These are phyloP conservation scores for Cyberlindnera veronae DNA, from an alignment of 805 yeast genomes.

Conservation along the genomic window DNA sequence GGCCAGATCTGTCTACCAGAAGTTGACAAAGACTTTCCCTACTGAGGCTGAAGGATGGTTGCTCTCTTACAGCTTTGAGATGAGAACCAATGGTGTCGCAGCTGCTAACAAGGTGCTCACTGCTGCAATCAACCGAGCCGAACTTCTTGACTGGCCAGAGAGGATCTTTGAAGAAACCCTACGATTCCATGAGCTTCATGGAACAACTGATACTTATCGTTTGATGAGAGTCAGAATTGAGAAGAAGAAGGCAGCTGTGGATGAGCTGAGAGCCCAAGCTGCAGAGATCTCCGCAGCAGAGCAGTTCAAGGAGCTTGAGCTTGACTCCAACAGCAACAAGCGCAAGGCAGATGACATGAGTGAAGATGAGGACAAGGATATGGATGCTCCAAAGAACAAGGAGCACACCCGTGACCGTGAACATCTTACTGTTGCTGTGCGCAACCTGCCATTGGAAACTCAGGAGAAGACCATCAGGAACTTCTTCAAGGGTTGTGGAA, in stretches of 20 bases:
- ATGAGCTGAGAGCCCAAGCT: conserved; percentile 12
- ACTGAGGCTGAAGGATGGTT: conserved; percentile 48
- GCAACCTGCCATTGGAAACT: conserved; percentile 39
- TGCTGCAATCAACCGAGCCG: conserved; percentile 30
- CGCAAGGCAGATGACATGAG: conserved; percentile 13
- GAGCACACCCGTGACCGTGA: conserved; percentile 50
- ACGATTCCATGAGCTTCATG: conserved; percentile 34
- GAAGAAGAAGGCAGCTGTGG: conserved; percentile 17
- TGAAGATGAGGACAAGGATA: conserved; percentile 1
- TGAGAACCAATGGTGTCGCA: conserved; percentile 25
- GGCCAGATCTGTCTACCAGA: conserved; percentile 23
- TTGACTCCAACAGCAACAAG: conserved; percentile 10
- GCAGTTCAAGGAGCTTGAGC: conserved; percentile 3
- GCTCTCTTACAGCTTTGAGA: conserved; percentile 39
- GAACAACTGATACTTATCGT: conserved; percentile 27
- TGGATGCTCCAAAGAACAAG: background rate
- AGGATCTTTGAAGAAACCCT: conserved; percentile 43
- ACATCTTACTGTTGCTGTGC: conserved; percentile 50
- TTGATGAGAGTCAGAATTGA: conserved; percentile 27
- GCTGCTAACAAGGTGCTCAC: conserved; percentile 30
- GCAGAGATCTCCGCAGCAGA: conserved; percentile 6
- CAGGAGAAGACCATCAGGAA: conserved; percentile 37
- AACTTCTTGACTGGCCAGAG: conserved; percentile 48
- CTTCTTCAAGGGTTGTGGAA: conserved; percentile 63
- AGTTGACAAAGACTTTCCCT: conserved; percentile 27